Evolutionary conservation across 1,139 yeast genomes (phyloP).

Genomic region (Hansenula lynferdii): DNA sequence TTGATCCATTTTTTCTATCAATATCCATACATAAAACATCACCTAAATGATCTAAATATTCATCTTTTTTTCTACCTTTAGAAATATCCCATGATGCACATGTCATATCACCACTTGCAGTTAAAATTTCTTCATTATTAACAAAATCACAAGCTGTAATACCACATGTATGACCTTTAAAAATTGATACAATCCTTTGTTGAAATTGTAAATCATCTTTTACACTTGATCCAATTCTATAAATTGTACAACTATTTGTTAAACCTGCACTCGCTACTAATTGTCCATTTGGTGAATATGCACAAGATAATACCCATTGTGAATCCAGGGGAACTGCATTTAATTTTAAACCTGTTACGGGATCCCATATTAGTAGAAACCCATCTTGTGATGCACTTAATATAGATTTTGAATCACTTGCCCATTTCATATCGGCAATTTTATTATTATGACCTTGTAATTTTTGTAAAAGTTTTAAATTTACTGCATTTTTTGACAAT

Average conservation of each 20-base stretch:
- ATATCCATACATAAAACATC: conserved; percentile 60
- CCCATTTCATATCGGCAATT: conserved; percentile 67
- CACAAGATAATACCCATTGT: conserved; percentile 78
- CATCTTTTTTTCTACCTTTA: conserved; percentile 48
- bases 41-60: conserved; percentile 72
- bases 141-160: conserved; percentile 72
- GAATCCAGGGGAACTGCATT: conserved; percentile 67
- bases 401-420: conserved; percentile 50
- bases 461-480: conserved; percentile 32
- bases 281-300: conserved; percentile 60
- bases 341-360: conserved; percentile 64
- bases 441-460: conserved; percentile 76
- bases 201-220: conserved; percentile 30
- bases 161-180: conserved; percentile 82
- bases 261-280: conserved; percentile 79
- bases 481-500: conserved; percentile 20
- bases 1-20: conserved; percentile 21
- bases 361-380: conserved; percentile 79
- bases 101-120: conserved; percentile 84
- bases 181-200: conserved; percentile 45
- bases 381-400: conserved; percentile 88
- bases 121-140: conserved; percentile 49
- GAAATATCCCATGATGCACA: conserved; percentile 77
- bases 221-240: conserved; percentile 32
- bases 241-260: conserved; percentile 73